Evolutionary conservation across 176 grass and related monocot species (phyloP).

Genomic region (Phragmites australis): DNA sequence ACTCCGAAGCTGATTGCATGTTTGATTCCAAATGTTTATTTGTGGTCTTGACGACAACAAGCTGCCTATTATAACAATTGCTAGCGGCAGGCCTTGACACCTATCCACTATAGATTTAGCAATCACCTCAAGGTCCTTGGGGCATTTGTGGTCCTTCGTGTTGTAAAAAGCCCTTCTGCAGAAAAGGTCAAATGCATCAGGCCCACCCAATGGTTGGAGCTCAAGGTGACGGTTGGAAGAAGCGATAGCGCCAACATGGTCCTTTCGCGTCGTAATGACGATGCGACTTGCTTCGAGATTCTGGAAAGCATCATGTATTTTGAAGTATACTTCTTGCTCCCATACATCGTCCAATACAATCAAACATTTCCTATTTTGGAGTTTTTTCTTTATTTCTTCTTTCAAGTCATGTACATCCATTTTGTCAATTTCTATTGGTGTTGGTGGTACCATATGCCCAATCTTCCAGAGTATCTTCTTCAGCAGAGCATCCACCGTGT

Average conservation of each 20-base stretch:
- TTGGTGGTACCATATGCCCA: conserved; percentile 4
- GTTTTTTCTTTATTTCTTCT: conserved; percentile 17
- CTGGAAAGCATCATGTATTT: conserved; percentile 51
- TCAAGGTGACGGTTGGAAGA: background rate
- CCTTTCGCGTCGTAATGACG: conserved; percentile 59
- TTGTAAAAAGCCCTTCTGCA: conserved; percentile 48
- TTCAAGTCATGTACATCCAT: conserved; percentile 51
- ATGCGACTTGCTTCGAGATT: conserved; percentile 35
- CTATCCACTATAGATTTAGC: conserved; percentile 53
- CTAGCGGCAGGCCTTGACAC: conserved; percentile 52
- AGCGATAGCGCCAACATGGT: conserved; percentile 48
- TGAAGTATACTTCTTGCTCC: conserved; percentile 47
- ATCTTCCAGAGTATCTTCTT: conserved; percentile 38
- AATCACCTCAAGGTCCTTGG: conserved; percentile 9
- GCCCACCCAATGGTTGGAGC: background rate
- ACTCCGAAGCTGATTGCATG: conserved; percentile 48
- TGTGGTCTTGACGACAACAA: conserved; percentile 46
- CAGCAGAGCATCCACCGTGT: conserved; percentile 19
- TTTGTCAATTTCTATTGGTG: background rate
- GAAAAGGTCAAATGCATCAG: conserved; percentile 41
- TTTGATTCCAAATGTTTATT: conserved; percentile 42
- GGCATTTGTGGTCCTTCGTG: conserved; percentile 34
- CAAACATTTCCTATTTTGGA: conserved; percentile 50
- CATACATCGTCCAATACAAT: conserved; percentile 79
- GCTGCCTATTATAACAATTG: conserved; percentile 50